Evolutionary conservation across 2,329 filamentous ascomycete genomes (phyloP), one percentile per base, ranked within the genome.

Genomic region (Aspergillus fructus): DNA sequence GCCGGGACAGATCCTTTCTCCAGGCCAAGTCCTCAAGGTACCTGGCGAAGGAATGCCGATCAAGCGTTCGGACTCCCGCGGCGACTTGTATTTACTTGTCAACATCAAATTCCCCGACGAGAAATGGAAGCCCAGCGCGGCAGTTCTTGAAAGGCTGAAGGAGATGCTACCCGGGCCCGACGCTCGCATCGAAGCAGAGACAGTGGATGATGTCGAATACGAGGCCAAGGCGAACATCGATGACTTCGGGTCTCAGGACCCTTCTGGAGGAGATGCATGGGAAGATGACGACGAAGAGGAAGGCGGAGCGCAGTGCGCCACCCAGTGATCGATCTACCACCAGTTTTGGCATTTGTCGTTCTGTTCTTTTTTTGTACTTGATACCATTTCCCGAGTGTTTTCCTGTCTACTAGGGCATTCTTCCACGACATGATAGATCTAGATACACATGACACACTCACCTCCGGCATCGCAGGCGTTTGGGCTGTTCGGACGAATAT

Each of bases 21-120:
- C 94, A 0, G 89, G 87, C 24, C 90, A 99, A 71, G 85, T 93
- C 7, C 82, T 99, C 66, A 96, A 92, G 79, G 80, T 99, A 1
- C 76, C 82, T 2, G 92, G 91, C 24, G 94, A 99, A 78, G 94
- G 94, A 59, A 99, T 99, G 94, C 94, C 94, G 2, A 76, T 88
- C 66, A 97, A 97, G 82, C 87, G 88, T 56, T 90, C 88, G 62
- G 94, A 99, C 40, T 70, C 79, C 4, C 91, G 86, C 71, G 94
- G 94, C 43, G 92, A 97, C 69, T 79, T 99, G 17, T 99, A 93
- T 75, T 81, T 99, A 42, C 79, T 89, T 39, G 88, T 97, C 62
- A 88, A 94, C 67, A 84, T 99, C 61, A 84, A 91, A 54, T 97
- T 97, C 79, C 94, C 94, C 2, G 86, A 93, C 66, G 87, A 93